Conservation (phyloP, 139 green algal genomes). For the Gonium pectorale region DNA sequence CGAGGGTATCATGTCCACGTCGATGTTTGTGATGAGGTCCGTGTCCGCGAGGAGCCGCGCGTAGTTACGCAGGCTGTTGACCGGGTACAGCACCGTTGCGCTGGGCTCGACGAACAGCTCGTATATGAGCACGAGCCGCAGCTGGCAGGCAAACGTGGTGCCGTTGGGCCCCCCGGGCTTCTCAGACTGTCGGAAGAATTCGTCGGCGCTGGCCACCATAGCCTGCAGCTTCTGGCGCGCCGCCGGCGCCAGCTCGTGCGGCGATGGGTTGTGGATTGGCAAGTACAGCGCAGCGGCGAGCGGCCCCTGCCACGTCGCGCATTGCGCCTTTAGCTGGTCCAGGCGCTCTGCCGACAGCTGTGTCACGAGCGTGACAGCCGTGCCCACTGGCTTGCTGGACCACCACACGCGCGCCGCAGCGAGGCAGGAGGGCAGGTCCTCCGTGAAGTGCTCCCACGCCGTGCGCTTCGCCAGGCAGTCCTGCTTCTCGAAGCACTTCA, state of each 20-base stretch:
- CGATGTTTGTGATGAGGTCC: conserved; percentile 60
- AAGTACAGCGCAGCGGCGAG: conserved; percentile 55
- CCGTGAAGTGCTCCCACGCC: conserved; percentile 49
- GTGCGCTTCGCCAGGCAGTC: conserved; percentile 35
- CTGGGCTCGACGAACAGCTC: conserved; percentile 35
- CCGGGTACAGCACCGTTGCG: conserved; percentile 19
- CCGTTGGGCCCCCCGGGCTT: neutral
- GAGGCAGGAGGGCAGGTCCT: conserved; percentile 51
- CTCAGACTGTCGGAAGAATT: conserved; percentile 3
- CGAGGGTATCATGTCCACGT: conserved; percentile 63
- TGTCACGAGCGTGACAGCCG: conserved; percentile 56
- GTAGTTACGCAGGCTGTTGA: conserved; percentile 53
- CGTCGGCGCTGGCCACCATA: conserved; percentile 3
- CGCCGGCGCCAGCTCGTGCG: neutral
- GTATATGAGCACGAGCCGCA: conserved; percentile 45
- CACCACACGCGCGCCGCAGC: conserved; percentile 37
- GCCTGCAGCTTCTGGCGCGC: conserved; percentile 13
- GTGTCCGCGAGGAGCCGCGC: conserved; percentile 57
- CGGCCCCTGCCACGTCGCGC: conserved; percentile 45
- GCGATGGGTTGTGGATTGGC: neutral
- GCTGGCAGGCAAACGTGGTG: neutral
- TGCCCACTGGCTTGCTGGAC: neutral
- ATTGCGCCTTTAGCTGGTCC: conserved; percentile 49
- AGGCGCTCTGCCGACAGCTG: conserved; percentile 53
- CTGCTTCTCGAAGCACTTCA: conserved; percentile 22